These are phyloP conservation scores for Cordyceps tenuipes DNA, from an alignment of 2,329 filamentous ascomycete species.

Conservation along the genomic window DNA sequence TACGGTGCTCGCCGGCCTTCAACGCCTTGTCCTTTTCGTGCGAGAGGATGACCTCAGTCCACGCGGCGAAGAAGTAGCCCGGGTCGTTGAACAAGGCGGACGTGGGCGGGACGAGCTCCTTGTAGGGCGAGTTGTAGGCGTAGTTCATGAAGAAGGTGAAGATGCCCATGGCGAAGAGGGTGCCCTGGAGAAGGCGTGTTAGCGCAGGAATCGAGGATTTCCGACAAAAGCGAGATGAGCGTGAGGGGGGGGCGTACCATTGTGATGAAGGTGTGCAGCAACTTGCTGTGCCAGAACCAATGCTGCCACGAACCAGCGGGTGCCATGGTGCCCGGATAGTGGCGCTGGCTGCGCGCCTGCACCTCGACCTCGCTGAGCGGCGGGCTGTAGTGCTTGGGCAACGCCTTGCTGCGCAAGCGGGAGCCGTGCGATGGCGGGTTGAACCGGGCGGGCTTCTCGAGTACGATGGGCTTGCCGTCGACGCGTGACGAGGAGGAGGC, in stretches of 20 bases:
- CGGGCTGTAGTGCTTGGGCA: slow-evolving; percentile 67
- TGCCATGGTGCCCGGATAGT: slow-evolving; percentile 87
- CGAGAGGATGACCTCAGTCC: slow-evolving; percentile 65
- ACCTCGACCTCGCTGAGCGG: slow-evolving; percentile 57
- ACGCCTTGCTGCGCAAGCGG: slow-evolving; percentile 45
- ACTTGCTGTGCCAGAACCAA: slow-evolving; percentile 72
- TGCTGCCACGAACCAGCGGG: slow-evolving; percentile 73
- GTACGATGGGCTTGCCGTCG: slow-evolving; percentile 48
- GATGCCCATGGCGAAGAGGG: slow-evolving; percentile 59
- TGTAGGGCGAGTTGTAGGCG: slow-evolving; percentile 68
- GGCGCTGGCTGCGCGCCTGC: slow-evolving; percentile 55
- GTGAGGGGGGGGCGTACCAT: slow-evolving; percentile 53
- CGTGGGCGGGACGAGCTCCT: slow-evolving; percentile 65
- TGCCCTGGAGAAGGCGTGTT: slow-evolving; percentile 37
- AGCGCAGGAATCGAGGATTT: not conserved
- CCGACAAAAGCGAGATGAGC: not conserved
- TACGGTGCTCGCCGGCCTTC: slow-evolving; percentile 62
- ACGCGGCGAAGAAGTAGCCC: slow-evolving; percentile 54
- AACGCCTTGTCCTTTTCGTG: slow-evolving; percentile 64
- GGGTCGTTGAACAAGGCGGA: slow-evolving; percentile 64
- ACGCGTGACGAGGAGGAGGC: not conserved
- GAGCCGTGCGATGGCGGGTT: slow-evolving; percentile 84
- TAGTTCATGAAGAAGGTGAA: slow-evolving; percentile 75
- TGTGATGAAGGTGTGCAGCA: slow-evolving; percentile 74
- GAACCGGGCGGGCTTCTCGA: slow-evolving; percentile 84